Percentiles rank a stretch among this genome's conserved stretches.
phyloP scores from a whole-genome alignment of 2,329 filamentous ascomycete species.

The Allantophomopsis cytisporea region DNA sequence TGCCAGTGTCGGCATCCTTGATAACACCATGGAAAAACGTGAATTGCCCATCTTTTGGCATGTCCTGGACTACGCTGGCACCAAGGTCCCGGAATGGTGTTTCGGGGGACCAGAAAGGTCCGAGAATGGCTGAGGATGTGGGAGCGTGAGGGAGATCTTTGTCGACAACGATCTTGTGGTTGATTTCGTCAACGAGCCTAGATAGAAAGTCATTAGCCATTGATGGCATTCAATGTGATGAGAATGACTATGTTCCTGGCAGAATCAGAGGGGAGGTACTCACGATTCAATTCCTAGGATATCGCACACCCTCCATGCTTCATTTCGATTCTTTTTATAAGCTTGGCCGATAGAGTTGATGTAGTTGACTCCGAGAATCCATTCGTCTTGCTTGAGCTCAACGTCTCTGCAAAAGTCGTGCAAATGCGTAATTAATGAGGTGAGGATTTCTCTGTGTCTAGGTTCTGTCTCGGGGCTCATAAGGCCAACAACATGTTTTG shows the following conservation, averaged over 20 bases:
- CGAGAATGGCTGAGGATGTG: conserved; percentile 68
- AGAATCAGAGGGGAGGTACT: conserved; percentile 11
- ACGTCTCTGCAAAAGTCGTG: conserved; percentile 75
- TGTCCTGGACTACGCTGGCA: conserved; percentile 44
- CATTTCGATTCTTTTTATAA: conserved; percentile 55
- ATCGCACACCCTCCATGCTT: conserved; percentile 60
- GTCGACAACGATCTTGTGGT: conserved; percentile 43
- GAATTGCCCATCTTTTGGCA: conserved; percentile 33
- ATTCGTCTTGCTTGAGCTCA: conserved; percentile 68
- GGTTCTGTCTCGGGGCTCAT: conserved; percentile 61
- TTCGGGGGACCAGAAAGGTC: conserved; percentile 70
- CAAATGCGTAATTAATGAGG: conserved; percentile 56
- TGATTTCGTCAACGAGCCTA: conserved; percentile 66
- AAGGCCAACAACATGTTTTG: conserved; percentile 55
- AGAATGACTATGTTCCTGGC: conserved; percentile 4
- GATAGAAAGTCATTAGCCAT: conserved; percentile 3
- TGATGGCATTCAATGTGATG: background rate
- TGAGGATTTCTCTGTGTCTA: conserved; percentile 54
- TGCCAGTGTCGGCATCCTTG: conserved; percentile 34
- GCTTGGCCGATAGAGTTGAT: conserved; percentile 61
- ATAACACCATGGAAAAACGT: conserved; percentile 44
- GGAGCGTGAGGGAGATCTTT: conserved; percentile 29
- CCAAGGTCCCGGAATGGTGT: conserved; percentile 60
- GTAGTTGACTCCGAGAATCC: conserved; percentile 51
- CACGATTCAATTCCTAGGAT: conserved; percentile 57